Evolutionary conservation across 2,329 filamentous ascomycete genomes (phyloP), one percentile per base, ranked within the genome.

Genomic region (Karstenula rhodostoma): DNA sequence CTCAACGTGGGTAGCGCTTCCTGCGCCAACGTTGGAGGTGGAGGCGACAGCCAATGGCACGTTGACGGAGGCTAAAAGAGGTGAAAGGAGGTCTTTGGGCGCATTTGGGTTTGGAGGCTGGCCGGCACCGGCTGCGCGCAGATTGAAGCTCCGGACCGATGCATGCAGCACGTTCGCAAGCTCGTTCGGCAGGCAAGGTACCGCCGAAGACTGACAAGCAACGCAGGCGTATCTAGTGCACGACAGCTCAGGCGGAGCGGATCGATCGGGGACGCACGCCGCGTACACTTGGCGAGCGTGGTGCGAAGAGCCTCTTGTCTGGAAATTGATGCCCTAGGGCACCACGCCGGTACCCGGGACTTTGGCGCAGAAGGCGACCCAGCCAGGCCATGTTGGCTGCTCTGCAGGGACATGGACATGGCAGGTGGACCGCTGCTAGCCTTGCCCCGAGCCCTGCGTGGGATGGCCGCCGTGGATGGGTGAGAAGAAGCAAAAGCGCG

Each of bases 201-300:
- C 25, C 49, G 32, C 17, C 12, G 49, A 51, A 17, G 17, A 15
- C 1, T 47, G 25, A 40, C 13, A 13, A 19, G 40, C 42, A 15
- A 23, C 32, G n/a, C n/a, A 43, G 37, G 33, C n/a, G 33, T 25
- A 27, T 32, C 15, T 12, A 17, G 35, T 54, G 23, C 40, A 29
- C 40, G 42, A 44, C 10, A 17, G 22, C 56, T 7, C 23, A 37
- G 19, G 51, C 27, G 59, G 32, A 46, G 32, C 57, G 52, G 57
- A 63, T 63, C 57, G 61, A 63, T 63, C 61, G 61, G 57, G 44
- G 33, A 32, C 33, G 19, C 58, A 60, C 51, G 58, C 53, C 60
- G 43, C 23, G 49, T 47, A 57, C 12, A 58, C 56, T 56, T 58
- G 56, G 55, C 50, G 54, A 60, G 42, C 56, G 9, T 19, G 50